Evolutionary conservation across 1,284 basidiomycete genomes (phyloP), one percentile per base, ranked within the genome.

Genomic region (Ganoderma multipileum): DNA sequence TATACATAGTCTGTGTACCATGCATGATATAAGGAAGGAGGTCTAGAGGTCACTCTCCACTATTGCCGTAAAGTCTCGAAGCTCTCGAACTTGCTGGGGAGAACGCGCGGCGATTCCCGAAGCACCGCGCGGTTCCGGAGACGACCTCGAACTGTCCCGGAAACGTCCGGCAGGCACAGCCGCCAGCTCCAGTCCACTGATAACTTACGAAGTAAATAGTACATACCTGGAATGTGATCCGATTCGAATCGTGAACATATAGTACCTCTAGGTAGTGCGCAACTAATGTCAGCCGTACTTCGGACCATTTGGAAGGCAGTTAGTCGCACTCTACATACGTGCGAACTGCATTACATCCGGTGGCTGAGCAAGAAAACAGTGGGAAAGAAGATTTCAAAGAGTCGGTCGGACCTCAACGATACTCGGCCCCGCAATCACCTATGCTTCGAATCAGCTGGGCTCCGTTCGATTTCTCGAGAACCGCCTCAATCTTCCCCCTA

Each of bases 371-470:
- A 60, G 39, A 38, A 28, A n/a, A n/a, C n/a, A n/a, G 23, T 16
- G 14, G 3, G 23, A 30, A 28, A 55, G 20, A 42, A 39, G 30
- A n/a, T 23, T 7, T 38, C 12, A 39, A n/a, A n/a, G n/a, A n/a
- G 11, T 14, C 38, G 36, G 4, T 20, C 36, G 36, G 58, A 58
- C 38, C 38, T 54, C 71, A 89, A 57, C 93, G 89, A 80, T 95
- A 95, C 81, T 95, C 93, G 26, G 90, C 90, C 47, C 93, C 93
- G 78, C 93, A 94, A 76, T 95, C 93, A 6, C 93, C 93, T 68
- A 95, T 89, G 20, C 82, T 84, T 18, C 83, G 86, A 69, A 93
- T 91, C 77, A 94, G 83, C 41, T 76, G 83, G 54, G 86, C 80
- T 3, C 89, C 86, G 61, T 89, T 87, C 3, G 91, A 92, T 59